Base-by-base conservation (phyloP, 2,329 filamentous ascomycete genomes). In the Zymoseptoria tritici region DNA sequence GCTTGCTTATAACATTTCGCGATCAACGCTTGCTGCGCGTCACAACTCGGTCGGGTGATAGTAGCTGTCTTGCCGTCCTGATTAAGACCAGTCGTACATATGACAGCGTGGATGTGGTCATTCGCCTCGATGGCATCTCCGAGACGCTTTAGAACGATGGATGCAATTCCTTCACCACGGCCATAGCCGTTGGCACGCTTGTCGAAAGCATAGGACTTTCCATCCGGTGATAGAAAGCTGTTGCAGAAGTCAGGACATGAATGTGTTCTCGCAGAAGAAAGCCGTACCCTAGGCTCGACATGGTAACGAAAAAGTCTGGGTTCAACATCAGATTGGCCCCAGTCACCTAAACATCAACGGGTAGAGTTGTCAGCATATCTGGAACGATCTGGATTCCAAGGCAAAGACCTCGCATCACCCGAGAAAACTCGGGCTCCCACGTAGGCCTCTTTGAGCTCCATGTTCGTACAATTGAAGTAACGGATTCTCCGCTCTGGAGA, bases 161-260 rank as follows among this genome's bases (percentile, higher is more conserved):
- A 84, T 67, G 0, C 76, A 8, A 83, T 68, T 0, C 81, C 82
- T 56, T 85, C 83, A 13, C 79, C 80, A 0, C 81, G 74, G 21
- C 74, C 80, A 67, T 76, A 81, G 5, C 80, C 81, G 63, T 81
- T 71, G 0, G 79, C 81, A 2, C 66, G 62, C 2, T 65, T 69
- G 9, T 70, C 67, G 55, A 71, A 76, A 19, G 68, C 69, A 13
- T 52, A 42, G 9, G 26, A 51, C 19, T 57, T 29, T 31, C 72
- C 72, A 9, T 63, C 62, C 1, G 72, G 70, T 4, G 70, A 73
- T 9, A 75, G 62, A 68, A 74, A 52, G 11, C 49, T 72, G 8
- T 24, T 24, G 22, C 22, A 24, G 22, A 24, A 24, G 22, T 24
- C 22, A 24, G 58, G 1, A 24, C 22, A 24, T 24, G 68, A 72